Evolutionary conservation across 139 green algal species (phyloP).

Genomic region (Diplosphaera chodatii): DNA sequence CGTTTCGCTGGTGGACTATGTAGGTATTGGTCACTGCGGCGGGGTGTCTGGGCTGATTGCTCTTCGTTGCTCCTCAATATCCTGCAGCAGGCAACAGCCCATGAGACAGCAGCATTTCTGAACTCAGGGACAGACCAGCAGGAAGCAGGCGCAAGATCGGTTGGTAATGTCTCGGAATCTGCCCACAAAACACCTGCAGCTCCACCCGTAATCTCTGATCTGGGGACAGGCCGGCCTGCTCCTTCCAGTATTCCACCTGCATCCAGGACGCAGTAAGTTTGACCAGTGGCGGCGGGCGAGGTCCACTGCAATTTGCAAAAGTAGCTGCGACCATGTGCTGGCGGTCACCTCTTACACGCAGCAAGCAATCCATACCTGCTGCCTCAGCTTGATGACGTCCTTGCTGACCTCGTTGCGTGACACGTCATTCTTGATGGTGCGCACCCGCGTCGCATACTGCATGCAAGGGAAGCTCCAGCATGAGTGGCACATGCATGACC

Average conservation of each 20-base stretch:
- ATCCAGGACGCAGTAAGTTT: too few species aligned
- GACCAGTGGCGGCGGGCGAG: too few species aligned
- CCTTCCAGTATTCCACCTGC: slow-evolving; percentile 90
- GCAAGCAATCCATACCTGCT: slow-evolving; percentile 3
- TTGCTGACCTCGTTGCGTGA: slow-evolving; percentile 76
- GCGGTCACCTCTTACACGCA: background rate
- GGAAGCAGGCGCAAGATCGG: too few species aligned
- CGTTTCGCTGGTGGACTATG: too few species aligned
- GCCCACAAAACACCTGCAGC: slow-evolving; percentile 2
- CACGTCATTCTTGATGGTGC: slow-evolving; percentile 91
- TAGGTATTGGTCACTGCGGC: background rate
- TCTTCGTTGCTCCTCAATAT: background rate
- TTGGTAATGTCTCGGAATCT: too few species aligned
- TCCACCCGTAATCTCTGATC: slow-evolving; percentile 54
- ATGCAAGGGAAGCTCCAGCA: too few species aligned
- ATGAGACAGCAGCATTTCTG: background rate
- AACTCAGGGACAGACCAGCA: too few species aligned
- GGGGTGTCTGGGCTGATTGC: background rate
- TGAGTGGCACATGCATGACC: too few species aligned
- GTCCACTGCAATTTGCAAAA: too few species aligned
- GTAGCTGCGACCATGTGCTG: too few species aligned
- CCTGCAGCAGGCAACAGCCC: background rate
- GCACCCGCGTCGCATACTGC: slow-evolving; percentile 84
- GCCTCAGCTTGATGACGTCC: slow-evolving; percentile 72
- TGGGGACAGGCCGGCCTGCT: slow-evolving; percentile 76